phyloP scores from a whole-genome alignment of 2,329 filamentous ascomycete species.

The Lasiodiplodia theobromae region DNA sequence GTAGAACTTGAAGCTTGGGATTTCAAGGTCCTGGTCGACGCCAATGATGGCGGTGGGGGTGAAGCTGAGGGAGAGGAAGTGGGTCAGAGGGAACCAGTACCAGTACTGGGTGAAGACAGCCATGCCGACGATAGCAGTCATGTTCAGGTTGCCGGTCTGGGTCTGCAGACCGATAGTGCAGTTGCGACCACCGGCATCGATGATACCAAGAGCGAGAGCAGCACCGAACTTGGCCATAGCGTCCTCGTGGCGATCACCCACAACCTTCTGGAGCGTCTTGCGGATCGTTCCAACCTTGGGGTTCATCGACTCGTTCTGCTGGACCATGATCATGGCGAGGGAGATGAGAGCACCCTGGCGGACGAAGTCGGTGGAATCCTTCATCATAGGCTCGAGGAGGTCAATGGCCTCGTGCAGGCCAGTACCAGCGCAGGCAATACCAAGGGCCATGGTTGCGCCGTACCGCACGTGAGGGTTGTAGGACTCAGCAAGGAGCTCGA shows the following conservation, averaged over 20 bases:
- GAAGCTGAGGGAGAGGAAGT: conserved; percentile 95
- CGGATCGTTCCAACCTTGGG: conserved; percentile 91
- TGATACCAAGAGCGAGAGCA: conserved; percentile 92
- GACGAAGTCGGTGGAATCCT: conserved; percentile 98
- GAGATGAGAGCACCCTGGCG: conserved; percentile 94
- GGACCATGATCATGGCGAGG: conserved; percentile 97
- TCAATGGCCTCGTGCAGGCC: conserved; percentile 96
- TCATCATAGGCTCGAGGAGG: conserved; percentile 97
- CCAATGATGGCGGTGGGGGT: conserved; percentile 96
- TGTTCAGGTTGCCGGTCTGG: conserved; percentile 97
- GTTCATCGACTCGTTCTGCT: conserved; percentile 99
- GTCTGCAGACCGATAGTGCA: conserved; percentile 98
- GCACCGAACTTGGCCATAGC: conserved; percentile 99
- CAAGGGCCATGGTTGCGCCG: conserved; percentile 96
- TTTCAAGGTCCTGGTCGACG: conserved; percentile 90
- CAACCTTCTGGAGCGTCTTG: conserved; percentile 92
- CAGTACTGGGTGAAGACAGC: conserved; percentile 99
- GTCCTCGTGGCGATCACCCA: conserved; percentile 94
- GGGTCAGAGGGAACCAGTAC: conserved; percentile 99
- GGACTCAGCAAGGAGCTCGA: conserved; percentile 95
- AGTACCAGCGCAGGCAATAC: conserved; percentile 96
- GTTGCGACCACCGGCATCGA: conserved; percentile 96
- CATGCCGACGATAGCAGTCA: conserved; percentile 97
- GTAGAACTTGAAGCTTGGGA: conserved; percentile 94
- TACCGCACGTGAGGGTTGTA: conserved; percentile 99